Conservation (phyloP, 306 rosid species). For the Crotalaria pallida region DNA sequence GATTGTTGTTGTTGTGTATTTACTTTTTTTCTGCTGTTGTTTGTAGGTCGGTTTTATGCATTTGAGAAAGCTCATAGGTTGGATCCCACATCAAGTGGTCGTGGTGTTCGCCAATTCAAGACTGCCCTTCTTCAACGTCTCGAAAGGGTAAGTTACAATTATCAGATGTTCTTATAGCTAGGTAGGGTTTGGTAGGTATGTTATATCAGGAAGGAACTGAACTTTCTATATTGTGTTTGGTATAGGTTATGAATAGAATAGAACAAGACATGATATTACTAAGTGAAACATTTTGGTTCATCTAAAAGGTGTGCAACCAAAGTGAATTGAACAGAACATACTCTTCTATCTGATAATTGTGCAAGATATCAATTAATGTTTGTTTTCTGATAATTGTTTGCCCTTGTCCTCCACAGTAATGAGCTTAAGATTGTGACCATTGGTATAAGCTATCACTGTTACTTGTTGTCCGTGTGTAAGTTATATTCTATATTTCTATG, state of each 20-base stretch:
- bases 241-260: too few relatives aligned
- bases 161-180: neutral
- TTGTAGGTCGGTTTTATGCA: slow-evolving; percentile 93
- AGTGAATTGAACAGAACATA: too few relatives aligned
- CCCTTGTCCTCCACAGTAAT: neutral
- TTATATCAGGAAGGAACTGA: too few relatives aligned
- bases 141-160: slow-evolving; percentile 57
- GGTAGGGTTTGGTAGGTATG: too few relatives aligned
- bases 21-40: too few relatives aligned
- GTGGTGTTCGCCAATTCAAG: slow-evolving; percentile 98
- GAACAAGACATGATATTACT: too few relatives aligned
- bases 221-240: too few relatives aligned
- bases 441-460: neutral
- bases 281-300: too few relatives aligned
- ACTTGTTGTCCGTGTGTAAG: neutral
- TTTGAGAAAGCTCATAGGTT: slow-evolving; percentile 97
- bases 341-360: too few relatives aligned
- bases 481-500: neutral
- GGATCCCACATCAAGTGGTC: slow-evolving; percentile 98
- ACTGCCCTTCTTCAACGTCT: slow-evolving; percentile 97
- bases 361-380: too few relatives aligned
- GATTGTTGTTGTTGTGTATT: too few relatives aligned
- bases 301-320: too few relatives aligned
- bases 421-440: neutral
- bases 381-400: neutral